phyloP scores from a whole-genome alignment of 306 rosid genomes.

The Vachellia collinsii region DNA sequence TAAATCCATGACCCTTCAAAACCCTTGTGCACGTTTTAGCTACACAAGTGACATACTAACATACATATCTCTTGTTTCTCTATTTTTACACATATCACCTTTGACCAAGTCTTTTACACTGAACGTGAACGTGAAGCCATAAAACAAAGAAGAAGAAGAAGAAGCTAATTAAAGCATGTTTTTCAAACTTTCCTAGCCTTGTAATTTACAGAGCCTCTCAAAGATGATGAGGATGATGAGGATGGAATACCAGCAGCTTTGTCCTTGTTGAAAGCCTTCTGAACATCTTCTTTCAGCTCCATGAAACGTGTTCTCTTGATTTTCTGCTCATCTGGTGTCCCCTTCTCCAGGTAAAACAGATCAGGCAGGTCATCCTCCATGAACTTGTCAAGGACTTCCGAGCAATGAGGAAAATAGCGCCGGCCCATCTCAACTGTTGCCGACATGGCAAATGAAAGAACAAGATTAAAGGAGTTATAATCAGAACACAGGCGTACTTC shows the following conservation, averaged over 20 bases:
- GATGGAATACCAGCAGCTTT: slow-evolving; percentile 60
- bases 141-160: background rate
- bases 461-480: background rate
- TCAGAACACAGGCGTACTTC: background rate
- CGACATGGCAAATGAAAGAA: background rate
- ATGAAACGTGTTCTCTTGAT: slow-evolving; percentile 69
- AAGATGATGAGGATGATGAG: slow-evolving; percentile 62
- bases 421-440: slow-evolving; percentile 83
- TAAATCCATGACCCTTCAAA: background rate
- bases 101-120: background rate
- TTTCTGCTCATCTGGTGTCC: slow-evolving; percentile 72
- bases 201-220: slow-evolving; percentile 48
- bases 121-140: slow-evolving; percentile 3
- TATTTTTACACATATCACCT: slow-evolving; percentile 26
- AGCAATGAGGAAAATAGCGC: slow-evolving; percentile 89
- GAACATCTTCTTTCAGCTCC: slow-evolving; percentile 88
- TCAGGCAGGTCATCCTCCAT: slow-evolving; percentile 81
- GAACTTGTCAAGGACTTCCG: slow-evolving; percentile 87
- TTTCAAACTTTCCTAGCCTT: slow-evolving; percentile 62
- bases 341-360: slow-evolving; percentile 69
- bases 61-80: slow-evolving; percentile 5
- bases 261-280: slow-evolving; percentile 88
- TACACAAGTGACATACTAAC: background rate
- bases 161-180: slow-evolving; percentile 6
- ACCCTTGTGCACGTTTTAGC: background rate